Evolutionary conservation across 768 basidiomycete genomes (phyloP), one percentile per base, ranked within the genome.

Genomic region (Russula griseocarnosa): DNA sequence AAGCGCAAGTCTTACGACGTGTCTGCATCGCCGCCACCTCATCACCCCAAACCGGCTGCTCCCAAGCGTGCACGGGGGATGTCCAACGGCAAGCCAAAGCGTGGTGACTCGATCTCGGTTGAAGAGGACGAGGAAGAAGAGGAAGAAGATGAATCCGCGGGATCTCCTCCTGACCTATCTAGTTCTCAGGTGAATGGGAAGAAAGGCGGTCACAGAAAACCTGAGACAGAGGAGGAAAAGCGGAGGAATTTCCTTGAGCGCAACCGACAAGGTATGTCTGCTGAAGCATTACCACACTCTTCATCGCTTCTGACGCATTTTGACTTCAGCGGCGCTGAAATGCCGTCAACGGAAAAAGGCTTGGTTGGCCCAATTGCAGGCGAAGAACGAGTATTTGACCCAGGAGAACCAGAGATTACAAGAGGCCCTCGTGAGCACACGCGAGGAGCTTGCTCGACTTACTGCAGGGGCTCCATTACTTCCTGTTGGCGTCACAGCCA

Each of bases 321-420:
- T 30, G 1, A n/a, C 28, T 28, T 32, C 70, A 98, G 96, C 97
- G 66, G 97, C 97, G 7, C 85, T 98, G 69, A 98, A 98, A 78
- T 99, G 97, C 76, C 93, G 97, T 40, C 97, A 99, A 73, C 90
- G 97, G 63, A 99, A 99, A 77, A 99, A 99, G 75, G 94, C 94
- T 5, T 99, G 97, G 97, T 83, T 98, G 16, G 82, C 86, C 32
- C 87, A 91, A 66, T 81, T 99, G 20, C 97, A 99, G 75, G 85
- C 88, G 46, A 95, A 95, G 71, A 94, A 96, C 75, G 97, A 99
- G 73, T 90, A 80, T 69, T 83, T 99, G 46, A 79, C 82, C n/a
- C 86, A 88, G 67, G 97, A 99, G 76, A 99, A 99, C 76, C 96
- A 98, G 74, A 86, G 92, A 26, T 85, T 99, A 28, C 88, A 91